Base-by-base conservation (phyloP, 768 basidiomycete genomes). In the Leccinellum albellum region DNA sequence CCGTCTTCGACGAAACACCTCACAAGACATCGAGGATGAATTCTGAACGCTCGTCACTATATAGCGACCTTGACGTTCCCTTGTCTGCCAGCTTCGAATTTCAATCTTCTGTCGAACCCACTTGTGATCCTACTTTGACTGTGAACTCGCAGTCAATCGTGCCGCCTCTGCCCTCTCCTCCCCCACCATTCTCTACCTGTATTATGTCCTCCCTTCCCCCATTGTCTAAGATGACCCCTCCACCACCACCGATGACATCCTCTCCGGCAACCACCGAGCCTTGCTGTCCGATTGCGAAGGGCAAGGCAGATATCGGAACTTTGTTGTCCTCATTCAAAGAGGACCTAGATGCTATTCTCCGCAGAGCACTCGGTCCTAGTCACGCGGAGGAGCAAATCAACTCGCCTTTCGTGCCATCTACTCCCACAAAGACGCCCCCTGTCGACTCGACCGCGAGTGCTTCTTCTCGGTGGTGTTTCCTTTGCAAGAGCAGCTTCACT, bases 261-360 rank as follows among this genome's bases (percentile, higher is more conserved):
- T 48, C 53, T 33, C 40, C 59, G 10, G 12, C 47, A 28, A 15
- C 24, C 14, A 49, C 23, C 53, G 47, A 42, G 15, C 44, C 57
- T 29, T 82, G 81, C 65, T 84, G 82, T 66, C 68, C 79, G 4
- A 61, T 79, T 4, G 61, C 75, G 2, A 72, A 79, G 53, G 76
- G 75, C 50, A 86, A 78, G 67, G 68, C 66, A 37, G 84, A 87
- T 53, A 69, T 88, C 7, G 72, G 75, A 54, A 50, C 59, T 1
- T 67, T 86, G 31, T 59, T 88, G 37, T 61, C 70, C 48, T 72
- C 73, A n/a, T 87, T 88, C 65, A 79, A 84, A 64, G 60, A 66
- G 10, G 79, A 84, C 53, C 70, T 89, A n/a, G 76, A 83, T 37
- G 72, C 69, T 14, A 72, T 80, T 55, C 63, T 86, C 24, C 64